Conservation (phyloP, 108 stramenopile species). For the Cyclotella sp. region DNA sequence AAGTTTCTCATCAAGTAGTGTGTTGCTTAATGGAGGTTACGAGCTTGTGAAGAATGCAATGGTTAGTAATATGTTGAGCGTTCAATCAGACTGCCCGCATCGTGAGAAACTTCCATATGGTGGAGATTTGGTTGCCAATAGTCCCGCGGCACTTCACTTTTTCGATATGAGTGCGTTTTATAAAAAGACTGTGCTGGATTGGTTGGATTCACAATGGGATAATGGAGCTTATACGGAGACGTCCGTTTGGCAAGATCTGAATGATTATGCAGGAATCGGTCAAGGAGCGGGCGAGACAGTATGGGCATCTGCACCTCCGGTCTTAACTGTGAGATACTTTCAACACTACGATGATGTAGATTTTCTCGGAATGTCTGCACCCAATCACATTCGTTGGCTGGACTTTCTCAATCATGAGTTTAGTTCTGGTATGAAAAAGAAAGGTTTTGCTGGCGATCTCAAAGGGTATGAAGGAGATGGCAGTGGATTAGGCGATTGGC, state of each 20-base stretch:
- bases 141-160: conserved; percentile 37
- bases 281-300: conserved; percentile 45
- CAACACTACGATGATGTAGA: conserved; percentile 40
- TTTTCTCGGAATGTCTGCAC: conserved; percentile 8
- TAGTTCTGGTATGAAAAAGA: conserved; percentile 23
- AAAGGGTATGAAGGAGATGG: conserved; percentile 20
- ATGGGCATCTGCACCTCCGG: conserved; percentile 45
- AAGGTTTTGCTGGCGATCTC: conserved; percentile 28
- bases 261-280: conserved; percentile 47
- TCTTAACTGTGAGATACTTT: conserved; percentile 37
- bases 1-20: conserved; percentile 25
- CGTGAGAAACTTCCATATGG: conserved; percentile 58
- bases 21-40: conserved; percentile 41
- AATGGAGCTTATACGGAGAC: conserved; percentile 53
- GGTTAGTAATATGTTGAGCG: conserved; percentile 53
- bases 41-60: conserved; percentile 42
- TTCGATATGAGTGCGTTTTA: conserved; percentile 57
- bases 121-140: conserved; percentile 50
- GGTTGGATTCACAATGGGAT: conserved; percentile 47
- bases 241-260: conserved; percentile 41
- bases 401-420: conserved; percentile 27
- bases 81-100: conserved; percentile 63
- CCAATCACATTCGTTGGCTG: conserved; percentile 25
- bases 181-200: conserved; percentile 48
- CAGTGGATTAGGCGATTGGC: conserved; percentile 55